Percentiles rank a stretch among this genome's conserved stretches.
Conservation (phyloP, 805 yeast genomes). For the Candida nemodendra region DNA sequence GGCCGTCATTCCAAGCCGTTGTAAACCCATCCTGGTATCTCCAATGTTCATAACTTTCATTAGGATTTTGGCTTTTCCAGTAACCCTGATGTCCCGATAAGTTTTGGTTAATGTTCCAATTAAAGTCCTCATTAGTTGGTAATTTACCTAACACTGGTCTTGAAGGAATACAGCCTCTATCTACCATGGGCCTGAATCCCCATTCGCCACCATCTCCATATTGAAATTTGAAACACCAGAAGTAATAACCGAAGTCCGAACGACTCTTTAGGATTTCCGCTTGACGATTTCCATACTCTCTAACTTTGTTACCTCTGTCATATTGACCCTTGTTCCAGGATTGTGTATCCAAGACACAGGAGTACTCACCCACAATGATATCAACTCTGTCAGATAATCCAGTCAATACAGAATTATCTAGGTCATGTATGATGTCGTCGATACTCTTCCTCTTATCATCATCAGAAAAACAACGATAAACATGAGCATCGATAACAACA, state of each 20-base stretch:
- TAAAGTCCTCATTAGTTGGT: conserved; percentile 43
- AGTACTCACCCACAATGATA: conserved; percentile 83
- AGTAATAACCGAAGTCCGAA: conserved; percentile 71
- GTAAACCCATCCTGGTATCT: conserved; percentile 76
- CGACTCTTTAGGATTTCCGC: conserved; percentile 44
- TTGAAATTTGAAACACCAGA: conserved; percentile 89
- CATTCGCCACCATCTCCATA: conserved; percentile 95
- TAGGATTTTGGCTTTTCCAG: conserved; percentile 62
- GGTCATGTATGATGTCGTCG: conserved; percentile 56
- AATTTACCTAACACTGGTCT: conserved; percentile 22
- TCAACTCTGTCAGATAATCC: conserved; percentile 52
- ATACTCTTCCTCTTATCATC: conserved; percentile 67
- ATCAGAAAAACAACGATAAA: conserved; percentile 83
- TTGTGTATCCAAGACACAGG: conserved; percentile 77
- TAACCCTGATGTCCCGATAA: conserved; percentile 53
- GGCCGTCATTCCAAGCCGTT: conserved; percentile 72
- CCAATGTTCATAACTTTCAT: conserved; percentile 73
- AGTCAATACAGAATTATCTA: conserved; percentile 48
- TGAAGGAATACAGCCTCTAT: conserved; percentile 53
- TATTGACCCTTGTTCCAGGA: conserved; percentile 59
- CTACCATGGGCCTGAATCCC: conserved; percentile 82
- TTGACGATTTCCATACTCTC: conserved; percentile 61
- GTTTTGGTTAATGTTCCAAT: conserved; percentile 38
- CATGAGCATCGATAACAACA: conserved; percentile 78
- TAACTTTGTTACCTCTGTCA: conserved; percentile 55